Evolutionary conservation across 2,329 filamentous ascomycete species (phyloP), one percentile per base, ranked within the genome.

Genomic region (Dendrostoma leiphaemia): DNA sequence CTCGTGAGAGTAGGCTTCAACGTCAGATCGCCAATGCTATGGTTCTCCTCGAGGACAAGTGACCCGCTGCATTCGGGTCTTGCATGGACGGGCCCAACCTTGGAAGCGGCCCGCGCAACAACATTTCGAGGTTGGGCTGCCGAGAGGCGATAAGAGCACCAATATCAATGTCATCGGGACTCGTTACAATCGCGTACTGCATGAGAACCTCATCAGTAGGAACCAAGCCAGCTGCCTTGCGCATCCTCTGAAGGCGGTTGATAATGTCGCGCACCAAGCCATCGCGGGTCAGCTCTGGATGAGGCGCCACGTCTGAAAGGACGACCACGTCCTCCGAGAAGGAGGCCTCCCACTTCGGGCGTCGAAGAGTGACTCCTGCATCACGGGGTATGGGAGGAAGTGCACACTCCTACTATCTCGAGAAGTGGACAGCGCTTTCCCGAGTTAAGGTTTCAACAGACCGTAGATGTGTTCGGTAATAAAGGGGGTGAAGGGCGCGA

Each of bases 401-500:
- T 97, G 93, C 6, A 97, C 89, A 65, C 90, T 95, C 63, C 91
- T 85, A 58, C 85, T 71, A 67, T 97, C 92, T 63, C n/a, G n/a
- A n/a, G n/a, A n/a, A n/a, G n/a, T n/a, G n/a, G n/a, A n/a, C n/a
- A n/a, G n/a, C n/a, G n/a, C n/a, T n/a, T n/a, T n/a, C n/a, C n/a
- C n/a, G n/a, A n/a, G n/a, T n/a, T n/a, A n/a, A n/a, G n/a, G n/a
- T n/a, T 91, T 79, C 13, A 97, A 82, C 61, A 87, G 87, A 56
- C 85, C 82, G 74, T 97, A 97, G 69, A 97, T 96, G 68, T 86
- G 93, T 64, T 97, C 93, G 55, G 91, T 91, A 63, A 97, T 82
- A 78, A 97, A 97, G 6, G 93, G 93, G 0, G 89, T 96, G 72
- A 97, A 97, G 3, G 93, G 93, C 13, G 94, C 93, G 46, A 97